Conservation (phyloP, 1,284 basidiomycete species). For the Cutaneotrichosporon curvatum region DNA sequence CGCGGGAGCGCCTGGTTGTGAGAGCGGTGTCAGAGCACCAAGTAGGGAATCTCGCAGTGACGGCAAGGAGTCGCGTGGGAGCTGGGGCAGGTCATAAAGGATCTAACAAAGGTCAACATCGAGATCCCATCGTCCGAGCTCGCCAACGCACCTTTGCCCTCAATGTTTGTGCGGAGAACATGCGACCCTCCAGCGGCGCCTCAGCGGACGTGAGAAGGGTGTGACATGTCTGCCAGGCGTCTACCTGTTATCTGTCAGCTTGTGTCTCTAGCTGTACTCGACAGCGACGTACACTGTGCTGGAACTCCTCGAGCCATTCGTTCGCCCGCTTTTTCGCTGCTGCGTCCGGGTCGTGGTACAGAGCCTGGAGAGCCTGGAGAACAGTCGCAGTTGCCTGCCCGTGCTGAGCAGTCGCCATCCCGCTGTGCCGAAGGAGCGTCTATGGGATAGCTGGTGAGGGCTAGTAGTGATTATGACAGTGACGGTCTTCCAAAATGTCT, state of each 20-base stretch:
- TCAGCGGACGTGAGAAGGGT: slow-evolving; percentile 74
- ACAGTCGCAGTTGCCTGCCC: slow-evolving; percentile 27
- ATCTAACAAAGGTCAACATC: too few relatives aligned
- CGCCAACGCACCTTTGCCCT: slow-evolving; percentile 69
- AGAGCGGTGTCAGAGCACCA: slow-evolving; percentile 60
- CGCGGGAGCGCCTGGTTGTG: slow-evolving; percentile 49
- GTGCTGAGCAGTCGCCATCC: slow-evolving; percentile 18
- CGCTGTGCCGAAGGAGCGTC: not conserved
- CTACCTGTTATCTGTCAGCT: slow-evolving; percentile 54
- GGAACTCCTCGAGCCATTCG: slow-evolving; percentile 88
- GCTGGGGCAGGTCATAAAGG: slow-evolving; percentile 88
- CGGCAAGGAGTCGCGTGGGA: slow-evolving; percentile 64
- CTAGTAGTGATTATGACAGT: not conserved
- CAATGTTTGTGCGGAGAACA: slow-evolving; percentile 97
- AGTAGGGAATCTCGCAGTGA: slow-evolving; percentile 81
- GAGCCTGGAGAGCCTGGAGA: slow-evolving; percentile 49
- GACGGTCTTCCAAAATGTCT: too few relatives aligned
- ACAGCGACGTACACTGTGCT: slow-evolving; percentile 91
- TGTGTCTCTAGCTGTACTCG: too few relatives aligned
- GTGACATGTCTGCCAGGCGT: slow-evolving; percentile 95
- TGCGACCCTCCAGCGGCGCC: slow-evolving; percentile 69
- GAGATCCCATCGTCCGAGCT: too few relatives aligned
- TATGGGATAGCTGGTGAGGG: not conserved
- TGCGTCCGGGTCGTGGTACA: slow-evolving; percentile 65
- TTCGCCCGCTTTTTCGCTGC: slow-evolving; percentile 74